Conservation (phyloP, 2,329 filamentous ascomycete species). For the Colletotrichum australisinense region DNA sequence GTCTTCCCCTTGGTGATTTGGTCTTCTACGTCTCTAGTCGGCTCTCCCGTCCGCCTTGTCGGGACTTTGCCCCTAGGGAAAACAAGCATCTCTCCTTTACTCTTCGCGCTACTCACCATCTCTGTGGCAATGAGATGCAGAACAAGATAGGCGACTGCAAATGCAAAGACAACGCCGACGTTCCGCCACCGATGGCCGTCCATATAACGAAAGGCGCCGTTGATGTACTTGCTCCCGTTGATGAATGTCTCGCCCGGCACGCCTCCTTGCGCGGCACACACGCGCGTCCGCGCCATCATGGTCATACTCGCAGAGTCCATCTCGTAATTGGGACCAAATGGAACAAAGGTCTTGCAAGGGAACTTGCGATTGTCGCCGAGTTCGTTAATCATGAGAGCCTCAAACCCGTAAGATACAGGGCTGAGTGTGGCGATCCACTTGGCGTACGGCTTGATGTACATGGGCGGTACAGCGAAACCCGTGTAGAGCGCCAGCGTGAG, state of each 20-base stretch:
- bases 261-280: conserved; percentile 15
- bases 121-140: conserved; percentile 29
- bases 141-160: conserved; percentile 1
- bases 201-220: conserved; percentile 12
- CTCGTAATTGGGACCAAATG: conserved; percentile 34
- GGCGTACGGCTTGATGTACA: conserved; percentile 21
- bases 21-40: conserved; percentile 10
- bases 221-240: conserved; percentile 25
- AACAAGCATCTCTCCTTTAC: conserved; percentile 29
- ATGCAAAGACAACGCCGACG: conserved; percentile 26
- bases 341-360: conserved; percentile 20
- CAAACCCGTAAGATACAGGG: conserved; percentile 29
- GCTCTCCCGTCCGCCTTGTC: background rate
- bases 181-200: conserved; percentile 26
- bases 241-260: conserved; percentile 8
- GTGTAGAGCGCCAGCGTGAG: conserved; percentile 22
- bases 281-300: background rate
- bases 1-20: conserved; percentile 16
- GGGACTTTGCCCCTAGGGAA: conserved; percentile 25
- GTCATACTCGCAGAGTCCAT: background rate
- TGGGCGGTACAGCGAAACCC: conserved; percentile 28
- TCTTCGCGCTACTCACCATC: conserved; percentile 17
- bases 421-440: conserved; percentile 26
- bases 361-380: conserved; percentile 25
- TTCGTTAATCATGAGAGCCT: conserved; percentile 33